Percentiles rank a stretch among this genome's conserved stretches.
Conservation (phyloP, 2,329 filamentous ascomycete genomes). For the Neodidymelliopsis sp. region DNA sequence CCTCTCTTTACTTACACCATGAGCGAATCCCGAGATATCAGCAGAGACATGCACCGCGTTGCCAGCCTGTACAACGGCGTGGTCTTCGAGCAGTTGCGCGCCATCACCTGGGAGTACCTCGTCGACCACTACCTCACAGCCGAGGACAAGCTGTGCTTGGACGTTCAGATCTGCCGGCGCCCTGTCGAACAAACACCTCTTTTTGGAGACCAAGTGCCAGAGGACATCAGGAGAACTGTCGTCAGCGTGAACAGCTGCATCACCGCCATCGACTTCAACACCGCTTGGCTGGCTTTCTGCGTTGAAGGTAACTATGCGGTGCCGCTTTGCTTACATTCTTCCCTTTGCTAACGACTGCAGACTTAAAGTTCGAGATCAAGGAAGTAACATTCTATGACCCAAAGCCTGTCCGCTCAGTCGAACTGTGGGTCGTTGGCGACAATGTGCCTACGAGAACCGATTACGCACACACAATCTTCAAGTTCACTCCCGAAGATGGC, state of each 20-base stretch:
- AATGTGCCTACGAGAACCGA: too few species aligned
- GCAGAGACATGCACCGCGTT: background rate
- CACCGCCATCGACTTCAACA: background rate
- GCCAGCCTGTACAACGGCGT: slow-evolving; percentile 3
- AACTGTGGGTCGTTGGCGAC: background rate
- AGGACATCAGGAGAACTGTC: background rate
- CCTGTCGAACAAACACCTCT: background rate
- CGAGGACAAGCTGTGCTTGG: background rate
- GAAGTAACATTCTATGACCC: background rate
- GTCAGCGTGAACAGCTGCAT: slow-evolving; percentile 4
- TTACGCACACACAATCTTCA: background rate
- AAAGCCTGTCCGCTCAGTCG: background rate
- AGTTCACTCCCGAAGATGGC: background rate
- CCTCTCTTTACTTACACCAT: background rate
- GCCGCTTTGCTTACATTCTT: background rate
- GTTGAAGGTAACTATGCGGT: background rate
- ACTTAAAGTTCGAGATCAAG: background rate
- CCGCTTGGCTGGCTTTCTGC: slow-evolving; percentile 1
- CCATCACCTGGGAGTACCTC: background rate
- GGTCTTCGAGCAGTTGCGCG: background rate
- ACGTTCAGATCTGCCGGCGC: background rate
- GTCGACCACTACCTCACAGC: background rate
- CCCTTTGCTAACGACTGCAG: background rate
- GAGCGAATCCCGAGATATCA: background rate
- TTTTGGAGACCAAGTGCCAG: background rate